Evolutionary conservation across 768 basidiomycete species (phyloP).

Genomic region (Serpula lacrymans): DNA sequence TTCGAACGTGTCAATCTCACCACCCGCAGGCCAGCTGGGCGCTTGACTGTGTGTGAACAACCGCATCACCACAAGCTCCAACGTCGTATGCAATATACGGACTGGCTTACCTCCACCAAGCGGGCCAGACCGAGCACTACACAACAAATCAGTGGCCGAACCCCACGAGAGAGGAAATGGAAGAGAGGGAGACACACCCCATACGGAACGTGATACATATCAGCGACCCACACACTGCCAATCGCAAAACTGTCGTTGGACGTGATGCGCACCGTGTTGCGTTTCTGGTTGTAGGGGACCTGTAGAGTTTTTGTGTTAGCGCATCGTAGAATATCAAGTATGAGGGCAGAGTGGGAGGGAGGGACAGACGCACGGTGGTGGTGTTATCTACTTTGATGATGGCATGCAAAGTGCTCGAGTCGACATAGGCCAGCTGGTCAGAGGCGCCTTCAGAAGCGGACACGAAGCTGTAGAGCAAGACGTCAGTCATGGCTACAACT

Average conservation of each 20-base stretch:
- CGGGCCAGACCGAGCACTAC: constrained; percentile 73
- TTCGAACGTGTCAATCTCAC: constrained; percentile 80
- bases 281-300: constrained; percentile 46
- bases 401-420: constrained; percentile 61
- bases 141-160: neutral
- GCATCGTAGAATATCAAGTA: neutral
- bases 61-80: neutral
- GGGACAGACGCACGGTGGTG: constrained; percentile 42
- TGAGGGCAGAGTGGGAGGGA: neutral
- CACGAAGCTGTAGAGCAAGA: constrained; percentile 39
- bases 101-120: constrained; percentile 43
- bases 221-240: constrained; percentile 62
- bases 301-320: too few species aligned
- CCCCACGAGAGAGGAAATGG: constrained; percentile 1
- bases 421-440: constrained; percentile 57
- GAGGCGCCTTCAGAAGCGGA: constrained; percentile 40
- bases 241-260: constrained; percentile 52
- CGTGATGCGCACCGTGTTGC: constrained; percentile 66
- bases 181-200: constrained; percentile 41
- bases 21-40: constrained; percentile 58
- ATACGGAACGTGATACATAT: constrained; percentile 63
- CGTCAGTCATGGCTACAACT: constrained; percentile 1
- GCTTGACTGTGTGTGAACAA: constrained; percentile 37
- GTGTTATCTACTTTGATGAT: constrained; percentile 78
- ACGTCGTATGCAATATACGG: too few species aligned